Percentiles rank a stretch among this genome's conserved stretches.
Evolutionary conservation across 139 green algal species (phyloP).

Genomic region (Dunaliella sp.): DNA sequence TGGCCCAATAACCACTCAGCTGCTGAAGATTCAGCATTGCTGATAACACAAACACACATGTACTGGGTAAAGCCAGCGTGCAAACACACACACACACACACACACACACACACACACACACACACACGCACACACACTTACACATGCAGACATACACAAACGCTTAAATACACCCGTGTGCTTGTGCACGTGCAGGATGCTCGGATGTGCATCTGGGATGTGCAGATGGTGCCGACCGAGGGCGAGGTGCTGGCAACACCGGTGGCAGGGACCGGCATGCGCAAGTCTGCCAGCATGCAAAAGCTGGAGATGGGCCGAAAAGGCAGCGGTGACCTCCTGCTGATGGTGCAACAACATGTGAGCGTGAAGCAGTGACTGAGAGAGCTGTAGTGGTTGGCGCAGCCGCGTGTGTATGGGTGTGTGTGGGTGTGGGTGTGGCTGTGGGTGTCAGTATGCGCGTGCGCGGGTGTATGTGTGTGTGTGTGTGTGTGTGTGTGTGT

Average conservation of each 20-base stretch:
- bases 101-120: no score
- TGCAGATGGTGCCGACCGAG: conserved; percentile 36
- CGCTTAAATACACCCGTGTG: no score
- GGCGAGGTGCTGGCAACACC: conserved; percentile 11
- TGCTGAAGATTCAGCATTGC: no score
- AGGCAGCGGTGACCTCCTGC: background rate
- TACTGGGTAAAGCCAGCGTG: no score
- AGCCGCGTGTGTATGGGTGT: background rate
- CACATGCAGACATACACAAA: no score
- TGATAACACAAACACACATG: no score
- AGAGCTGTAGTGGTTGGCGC: background rate
- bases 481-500: no score
- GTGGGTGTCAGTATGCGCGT: background rate
- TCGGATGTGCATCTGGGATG: conserved; percentile 81
- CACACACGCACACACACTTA: no score
- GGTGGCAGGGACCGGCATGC: background rate
- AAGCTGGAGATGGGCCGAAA: background rate
- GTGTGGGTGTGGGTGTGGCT: background rate
- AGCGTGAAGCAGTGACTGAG: background rate
- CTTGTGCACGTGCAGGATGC: conserved; percentile 61
- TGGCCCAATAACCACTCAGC: no score
- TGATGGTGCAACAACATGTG: background rate
- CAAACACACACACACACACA: no score
- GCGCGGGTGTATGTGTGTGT: no score
- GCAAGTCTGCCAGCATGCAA: background rate